Evolutionary conservation across 176 grass and related monocot species (phyloP), one percentile per base, ranked within the genome.

Genomic region (Eragrostis nindensis): DNA sequence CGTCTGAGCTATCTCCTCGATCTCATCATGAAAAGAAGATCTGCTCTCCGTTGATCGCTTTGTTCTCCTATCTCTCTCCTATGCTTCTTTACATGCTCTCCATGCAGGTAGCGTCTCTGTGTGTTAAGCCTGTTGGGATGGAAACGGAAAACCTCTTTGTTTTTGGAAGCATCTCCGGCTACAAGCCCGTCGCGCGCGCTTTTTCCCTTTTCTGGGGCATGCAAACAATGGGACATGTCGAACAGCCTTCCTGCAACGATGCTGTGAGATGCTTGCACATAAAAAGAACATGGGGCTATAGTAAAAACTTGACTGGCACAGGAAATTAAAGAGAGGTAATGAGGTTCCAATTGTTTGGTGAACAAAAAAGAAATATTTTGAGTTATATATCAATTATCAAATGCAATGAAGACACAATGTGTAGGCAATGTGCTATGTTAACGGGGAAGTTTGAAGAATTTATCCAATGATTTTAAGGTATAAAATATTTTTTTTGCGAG

Each of bases 171-270:
- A 44, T 49, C 70, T 65, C 70, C 62, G 19, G 26, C 66, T 54
- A 77, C 80, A 78, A 27, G 4, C 18, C 54, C 8, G n/a, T n/a
- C n/a, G 14, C 52, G 57, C 29, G 0, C 55, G 2, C 7, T 77
- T 21, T 47, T 46, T 25, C 22, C 67, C 71, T 85, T 87, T 83
- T 83, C 49, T 43, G 71, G 68, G 74, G 68, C 69, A 88, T 50
- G 81, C 75, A 74, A 66, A 73, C 81, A 84, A 62, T 9, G 41
- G 77, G 56, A 54, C 77, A 68, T 52, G 68, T 49, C 71, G 26
- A 54, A 9, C 75, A 68, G 62, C 75, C 42, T 88, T 83, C 66
- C 68, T 43, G 61, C 60, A 41, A 36, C 27, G n/a, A 24, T 30
- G 60, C 48, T 46, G 46, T 46, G 46, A 59, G 15, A 78, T 83